Conservation (phyloP, 2,329 filamentous ascomycete genomes). For the Capronia coronata region DNA sequence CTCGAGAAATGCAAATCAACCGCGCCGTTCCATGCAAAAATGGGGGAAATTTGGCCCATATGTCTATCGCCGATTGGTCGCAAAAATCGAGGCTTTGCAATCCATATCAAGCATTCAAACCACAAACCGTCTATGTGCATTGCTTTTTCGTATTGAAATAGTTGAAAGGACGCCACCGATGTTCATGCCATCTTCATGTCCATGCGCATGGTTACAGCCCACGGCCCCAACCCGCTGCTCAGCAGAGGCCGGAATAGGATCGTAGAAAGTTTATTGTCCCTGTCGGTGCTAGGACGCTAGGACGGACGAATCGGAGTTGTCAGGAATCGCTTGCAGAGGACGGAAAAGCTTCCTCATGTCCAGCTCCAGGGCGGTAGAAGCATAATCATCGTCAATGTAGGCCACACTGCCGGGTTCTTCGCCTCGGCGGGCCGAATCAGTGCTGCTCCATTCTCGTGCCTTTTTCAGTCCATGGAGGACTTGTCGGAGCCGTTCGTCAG, state of each 20-base stretch:
- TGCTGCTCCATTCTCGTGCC: slow-evolving; percentile 54
- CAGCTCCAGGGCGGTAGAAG: slow-evolving; percentile 56
- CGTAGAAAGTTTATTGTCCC: too few relatives aligned
- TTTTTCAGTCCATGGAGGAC: slow-evolving; percentile 57
- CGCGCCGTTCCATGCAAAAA: slow-evolving; percentile 14
- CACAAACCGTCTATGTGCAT: slow-evolving; percentile 11
- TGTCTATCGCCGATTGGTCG: neutral
- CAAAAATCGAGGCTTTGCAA: neutral
- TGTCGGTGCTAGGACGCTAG: neutral
- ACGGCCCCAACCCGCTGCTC: too few relatives aligned
- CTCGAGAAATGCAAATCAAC: slow-evolving; percentile 13
- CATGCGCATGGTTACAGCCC: neutral
- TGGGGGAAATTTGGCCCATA: neutral
- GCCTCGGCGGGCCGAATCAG: slow-evolving; percentile 58
- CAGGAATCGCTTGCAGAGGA: slow-evolving; percentile 39
- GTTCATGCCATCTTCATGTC: neutral
- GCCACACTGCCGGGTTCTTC: slow-evolving; percentile 63
- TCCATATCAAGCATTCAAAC: neutral
- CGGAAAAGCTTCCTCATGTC: slow-evolving; percentile 67
- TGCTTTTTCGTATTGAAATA: slow-evolving; percentile 4
- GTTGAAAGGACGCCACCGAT: neutral
- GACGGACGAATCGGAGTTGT: neutral
- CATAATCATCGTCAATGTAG: slow-evolving; percentile 62
- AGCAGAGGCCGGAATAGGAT: too few relatives aligned
- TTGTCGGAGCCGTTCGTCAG: slow-evolving; percentile 56